phyloP scores from a whole-genome alignment of 768 basidiomycete species.

The Gymnopilus dilepis region DNA sequence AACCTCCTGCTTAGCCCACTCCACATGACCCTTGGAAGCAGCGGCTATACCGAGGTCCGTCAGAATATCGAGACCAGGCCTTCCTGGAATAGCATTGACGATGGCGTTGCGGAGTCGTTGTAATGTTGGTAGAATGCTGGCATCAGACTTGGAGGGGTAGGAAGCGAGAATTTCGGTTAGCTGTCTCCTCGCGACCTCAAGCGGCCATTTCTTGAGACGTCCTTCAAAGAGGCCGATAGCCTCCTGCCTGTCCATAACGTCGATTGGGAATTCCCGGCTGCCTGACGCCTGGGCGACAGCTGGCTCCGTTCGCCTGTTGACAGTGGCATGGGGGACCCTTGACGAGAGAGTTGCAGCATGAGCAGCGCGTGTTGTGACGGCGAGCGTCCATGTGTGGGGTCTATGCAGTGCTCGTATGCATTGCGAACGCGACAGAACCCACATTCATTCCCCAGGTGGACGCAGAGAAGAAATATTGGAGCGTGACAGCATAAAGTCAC shows the following conservation, averaged over 20 bases:
- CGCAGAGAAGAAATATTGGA: constrained; percentile 2
- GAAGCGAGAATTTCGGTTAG: constrained; percentile 23
- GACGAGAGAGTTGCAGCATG: constrained; percentile 6
- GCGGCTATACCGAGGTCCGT: constrained; percentile 47
- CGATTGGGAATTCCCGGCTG: constrained; percentile 24
- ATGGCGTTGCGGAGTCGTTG: constrained; percentile 22
- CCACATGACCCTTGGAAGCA: constrained; percentile 51
- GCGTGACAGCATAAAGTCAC: constrained; percentile 22
- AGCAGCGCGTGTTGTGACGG: neutral
- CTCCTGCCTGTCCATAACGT: constrained; percentile 25
- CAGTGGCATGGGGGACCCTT: constrained; percentile 14
- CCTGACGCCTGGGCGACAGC: neutral
- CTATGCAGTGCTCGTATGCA: constrained; percentile 22
- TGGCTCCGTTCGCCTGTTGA: neutral
- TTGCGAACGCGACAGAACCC: constrained; percentile 37
- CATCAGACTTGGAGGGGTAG: constrained; percentile 1
- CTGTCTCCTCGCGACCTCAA: constrained; percentile 31
- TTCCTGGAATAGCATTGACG: constrained; percentile 31
- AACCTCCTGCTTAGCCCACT: constrained; percentile 21
- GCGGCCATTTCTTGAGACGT: constrained; percentile 35
- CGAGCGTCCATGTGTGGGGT: constrained; percentile 1
- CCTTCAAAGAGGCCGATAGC: constrained; percentile 24
- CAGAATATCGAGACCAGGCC: constrained; percentile 39
- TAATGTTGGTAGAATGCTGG: constrained; percentile 14
- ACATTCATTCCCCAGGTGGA: constrained; percentile 38